These are phyloP conservation scores for Alternaria arbusti DNA, from an alignment of 2,329 filamentous ascomycete genomes.

Conservation along the genomic window DNA sequence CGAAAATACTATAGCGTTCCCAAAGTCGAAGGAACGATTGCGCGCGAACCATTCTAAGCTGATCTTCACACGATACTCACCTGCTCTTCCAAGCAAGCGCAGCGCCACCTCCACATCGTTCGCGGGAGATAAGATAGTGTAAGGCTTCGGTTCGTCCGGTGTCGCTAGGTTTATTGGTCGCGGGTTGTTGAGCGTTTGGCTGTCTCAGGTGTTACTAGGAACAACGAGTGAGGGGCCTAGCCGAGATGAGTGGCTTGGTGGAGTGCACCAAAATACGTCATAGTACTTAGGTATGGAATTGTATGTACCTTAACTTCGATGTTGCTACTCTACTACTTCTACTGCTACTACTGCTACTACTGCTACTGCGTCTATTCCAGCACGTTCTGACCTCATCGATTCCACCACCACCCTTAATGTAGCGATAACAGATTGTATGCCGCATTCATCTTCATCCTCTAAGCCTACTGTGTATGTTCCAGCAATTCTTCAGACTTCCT, in stretches of 20 bases:
- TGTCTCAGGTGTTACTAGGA: not conserved
- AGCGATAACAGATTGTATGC: too few relatives aligned
- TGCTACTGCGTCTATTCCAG: too few relatives aligned
- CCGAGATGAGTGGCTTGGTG: slow-evolving; percentile 18
- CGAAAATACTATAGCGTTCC: not conserved
- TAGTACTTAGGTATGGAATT: too few relatives aligned
- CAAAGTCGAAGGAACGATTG: not conserved
- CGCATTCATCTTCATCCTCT: too few relatives aligned
- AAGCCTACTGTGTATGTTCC: too few relatives aligned
- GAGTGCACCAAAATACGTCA: slow-evolving; percentile 23
- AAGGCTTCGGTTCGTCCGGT: not conserved
- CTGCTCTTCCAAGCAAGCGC: not conserved
- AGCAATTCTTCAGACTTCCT: too few relatives aligned
- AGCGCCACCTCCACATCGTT: not conserved
- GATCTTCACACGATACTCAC: not conserved
- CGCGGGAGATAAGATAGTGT: not conserved
- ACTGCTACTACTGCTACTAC: too few relatives aligned
- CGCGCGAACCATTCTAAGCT: not conserved
- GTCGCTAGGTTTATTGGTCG: not conserved
- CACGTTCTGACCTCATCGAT: too few relatives aligned
- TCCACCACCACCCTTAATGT: too few relatives aligned
- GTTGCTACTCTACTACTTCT: too few relatives aligned
- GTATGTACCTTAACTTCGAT: too few relatives aligned
- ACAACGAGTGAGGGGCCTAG: slow-evolving; percentile 1
- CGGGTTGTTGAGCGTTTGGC: slow-evolving; percentile 6